Evolutionary conservation across 106 monocot genomes (phyloP), one percentile per base, ranked within the genome.

Genomic region (Apostasia shenzhenica): DNA sequence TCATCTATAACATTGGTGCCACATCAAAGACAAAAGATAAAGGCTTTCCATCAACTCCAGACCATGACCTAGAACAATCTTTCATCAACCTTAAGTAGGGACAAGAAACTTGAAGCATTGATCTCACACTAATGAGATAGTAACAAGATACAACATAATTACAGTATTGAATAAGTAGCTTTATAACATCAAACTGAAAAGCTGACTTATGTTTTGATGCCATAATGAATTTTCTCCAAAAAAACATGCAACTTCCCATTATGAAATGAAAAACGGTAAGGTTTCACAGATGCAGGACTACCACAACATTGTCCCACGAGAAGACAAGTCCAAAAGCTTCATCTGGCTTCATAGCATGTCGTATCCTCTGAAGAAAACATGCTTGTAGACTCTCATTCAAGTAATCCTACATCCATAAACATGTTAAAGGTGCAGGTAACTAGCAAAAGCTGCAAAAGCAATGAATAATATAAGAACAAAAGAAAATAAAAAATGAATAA

Each of bases 331-430:
- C 97, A 73, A 89, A 85, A 64, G 92, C 84, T 73, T 99, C 92
- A 77, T 99, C 97, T n/a, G 97, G 97, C 67, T 99, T 99, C 97
- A 99, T 99, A 43, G 97, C 89, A 89, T 99, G 97, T 6, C 92
- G 77, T 83, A 99, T 87, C 74, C 92, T 89, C 75, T 99, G 97
- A 57, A 99, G 92, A 75, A 99, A 89, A 75, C 92, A 87, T 70
- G 81, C 92, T 81, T 92, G 97, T 81, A 99, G 66, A 60, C 81
- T 89, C 61, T 99, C 81, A 75, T 92, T 99, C 67, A 99, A 74
- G 72, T 87, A 99, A 85, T 97, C 92, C 97, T 97, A 67, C 5
- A 37, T 39, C 55, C 46, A 60, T 43, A 8, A 55, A 6, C 54
- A 68, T 42, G n/a, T 54, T 14, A 49, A 4, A 55, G 42, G 1